A percentile compares a stretch with the other conserved stretches of the same genome.
Evolutionary conservation across 1,284 basidiomycete species (phyloP).

Genomic region (Filobasidium uniguttulatum): DNA sequence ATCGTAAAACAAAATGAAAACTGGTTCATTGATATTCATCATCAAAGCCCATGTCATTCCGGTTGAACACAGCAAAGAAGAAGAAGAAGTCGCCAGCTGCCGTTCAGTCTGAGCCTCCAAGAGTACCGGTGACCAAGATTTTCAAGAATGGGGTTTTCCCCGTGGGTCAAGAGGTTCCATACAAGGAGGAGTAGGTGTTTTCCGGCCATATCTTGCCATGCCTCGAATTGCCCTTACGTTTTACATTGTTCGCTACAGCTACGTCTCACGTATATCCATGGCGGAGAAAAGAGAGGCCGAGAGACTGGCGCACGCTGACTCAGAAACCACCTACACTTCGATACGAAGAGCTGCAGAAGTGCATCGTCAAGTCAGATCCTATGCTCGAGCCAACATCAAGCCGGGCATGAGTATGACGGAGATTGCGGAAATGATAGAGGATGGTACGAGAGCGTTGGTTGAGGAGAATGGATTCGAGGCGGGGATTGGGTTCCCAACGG

Average conservation of each 20-base stretch:
- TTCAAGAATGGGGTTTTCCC: slow-evolving; percentile 78
- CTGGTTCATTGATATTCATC: not conserved
- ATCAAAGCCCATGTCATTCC: not conserved
- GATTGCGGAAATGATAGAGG: slow-evolving; percentile 87
- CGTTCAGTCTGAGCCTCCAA: slow-evolving; percentile 83
- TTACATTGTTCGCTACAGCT: slow-evolving; percentile 41
- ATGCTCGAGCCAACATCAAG: slow-evolving; percentile 68
- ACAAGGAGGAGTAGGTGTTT: slow-evolving; percentile 59
- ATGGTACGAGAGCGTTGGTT: slow-evolving; percentile 74
- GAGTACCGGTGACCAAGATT: slow-evolving; percentile 75
- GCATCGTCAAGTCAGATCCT: slow-evolving; percentile 78
- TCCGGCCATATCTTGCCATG: not conserved
- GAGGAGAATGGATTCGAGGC: slow-evolving; percentile 52
- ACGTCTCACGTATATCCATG: slow-evolving; percentile 71
- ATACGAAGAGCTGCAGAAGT: slow-evolving; percentile 89
- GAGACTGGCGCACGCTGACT: slow-evolving; percentile 59
- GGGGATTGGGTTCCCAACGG: slow-evolving; percentile 94
- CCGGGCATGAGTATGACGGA: slow-evolving; percentile 93
- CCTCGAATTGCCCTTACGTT: not conserved
- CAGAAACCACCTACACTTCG: slow-evolving; percentile 67
- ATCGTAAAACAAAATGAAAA: not conserved
- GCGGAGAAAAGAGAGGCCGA: slow-evolving; percentile 83
- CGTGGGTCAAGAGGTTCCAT: slow-evolving; percentile 80
- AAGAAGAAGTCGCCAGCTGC: slow-evolving; percentile 48
- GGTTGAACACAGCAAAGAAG: slow-evolving; percentile 42